Conservation (phyloP, 2,329 filamentous ascomycete genomes). For the Cordyceps militaris region DNA sequence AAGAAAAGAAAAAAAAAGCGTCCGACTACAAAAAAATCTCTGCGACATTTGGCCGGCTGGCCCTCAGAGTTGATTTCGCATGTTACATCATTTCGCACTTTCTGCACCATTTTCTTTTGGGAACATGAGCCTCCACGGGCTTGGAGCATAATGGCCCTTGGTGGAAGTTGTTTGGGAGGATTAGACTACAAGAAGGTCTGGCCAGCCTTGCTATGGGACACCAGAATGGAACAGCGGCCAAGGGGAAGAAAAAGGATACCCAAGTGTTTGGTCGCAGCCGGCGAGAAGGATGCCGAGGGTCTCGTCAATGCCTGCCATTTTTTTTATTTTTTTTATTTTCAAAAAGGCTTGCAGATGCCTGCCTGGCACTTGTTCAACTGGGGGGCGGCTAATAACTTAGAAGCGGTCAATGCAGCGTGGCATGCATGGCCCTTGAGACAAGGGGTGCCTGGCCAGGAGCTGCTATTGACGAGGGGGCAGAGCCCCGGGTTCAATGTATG, state of each 20-base stretch:
- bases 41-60: conserved; percentile 23
- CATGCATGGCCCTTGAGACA: conserved; percentile 5
- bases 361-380: neutral
- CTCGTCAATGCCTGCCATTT: neutral
- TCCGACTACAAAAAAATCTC: conserved; percentile 30
- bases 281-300: neutral
- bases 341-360: conserved; percentile 6
- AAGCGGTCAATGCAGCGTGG: conserved; percentile 9
- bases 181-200: conserved; percentile 22
- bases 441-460: conserved; percentile 1
- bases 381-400: conserved; percentile 3
- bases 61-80: conserved; percentile 27
- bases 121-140: conserved; percentile 9
- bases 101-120: conserved; percentile 14
- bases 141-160: conserved; percentile 15
- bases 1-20: conserved; percentile 24
- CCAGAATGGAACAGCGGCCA: conserved; percentile 27
- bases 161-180: conserved; percentile 15
- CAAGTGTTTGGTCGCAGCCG: conserved; percentile 6
- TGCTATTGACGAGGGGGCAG: conserved; percentile 3
- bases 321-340: neutral
- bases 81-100: conserved; percentile 20
- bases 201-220: conserved; percentile 25
- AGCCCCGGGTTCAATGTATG: conserved; percentile 13
- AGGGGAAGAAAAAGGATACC: conserved; percentile 16